Base-by-base conservation (phyloP, 768 basidiomycete species). In the Termitomyces sp. region DNA sequence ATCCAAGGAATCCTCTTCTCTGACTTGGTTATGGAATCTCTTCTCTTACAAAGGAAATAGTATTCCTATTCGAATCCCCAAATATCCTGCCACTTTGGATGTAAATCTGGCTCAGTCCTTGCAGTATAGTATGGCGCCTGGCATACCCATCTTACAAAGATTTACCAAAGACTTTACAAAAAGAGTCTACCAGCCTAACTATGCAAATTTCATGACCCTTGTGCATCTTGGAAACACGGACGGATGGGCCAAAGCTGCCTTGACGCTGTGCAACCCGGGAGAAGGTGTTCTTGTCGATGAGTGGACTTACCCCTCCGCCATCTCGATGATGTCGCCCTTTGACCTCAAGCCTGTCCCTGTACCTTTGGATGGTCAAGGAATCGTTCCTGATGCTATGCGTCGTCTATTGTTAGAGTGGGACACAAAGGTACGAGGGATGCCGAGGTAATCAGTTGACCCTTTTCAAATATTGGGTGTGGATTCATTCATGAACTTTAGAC, bases 151-250 rank as follows among this genome's bases (percentile, higher is more conserved):
- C 12, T 35, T 35, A 14, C 35, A 35, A 35, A 35, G 35, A 4
- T 35, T 90, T 65, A 67, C 87, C 41, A 64, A 77, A 41, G 80
- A 86, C 35, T 47, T 89, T 63, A 75, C 79, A 10, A 62, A 61
- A 37, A 79, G 69, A 53, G 72, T 85, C 1, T 82, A 77, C 67
- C 78, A 74, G 51, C 85, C 87, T 1, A 85, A 70, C 3, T 89
- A 88, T 68, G 66, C 71, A 8, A 79, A 91, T 65, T 89, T 74
- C 65, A 69, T 74, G 3, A 35, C 35, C 1, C 66, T 90, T 26
- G 63, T 84, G 0, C 78, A 86, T 55, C 75, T 76, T 17, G 89
- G 89, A 14, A 90, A 88, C 64, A 91, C 88, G 0, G 89, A 88
- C 64, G 87, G 81, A 7, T 75, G 88, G 86, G 63, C 66, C 58